Base-by-base conservation (phyloP, 495 filamentous ascomycete genomes). In the Sabuloglossum arenarium region DNA sequence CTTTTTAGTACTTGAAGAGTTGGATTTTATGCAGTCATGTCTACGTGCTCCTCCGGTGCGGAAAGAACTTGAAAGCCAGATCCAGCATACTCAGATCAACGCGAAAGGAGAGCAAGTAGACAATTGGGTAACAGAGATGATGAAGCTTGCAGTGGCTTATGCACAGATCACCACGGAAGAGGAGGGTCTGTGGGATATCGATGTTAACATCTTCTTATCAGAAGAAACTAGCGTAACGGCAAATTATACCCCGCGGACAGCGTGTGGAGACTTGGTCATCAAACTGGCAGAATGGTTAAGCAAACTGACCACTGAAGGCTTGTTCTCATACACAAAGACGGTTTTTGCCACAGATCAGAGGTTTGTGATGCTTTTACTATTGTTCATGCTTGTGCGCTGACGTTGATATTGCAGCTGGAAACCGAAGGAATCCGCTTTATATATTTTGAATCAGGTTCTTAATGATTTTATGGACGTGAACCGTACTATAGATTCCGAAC, bases 221-320 rank as follows among this genome's bases (percentile, higher is more conserved):
- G 91, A 98, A 63, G 91, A 98, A 67, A 90, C 86, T 1, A 86
- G 87, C 12, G 82, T 96, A 51, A 94, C 88, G n/a, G 84, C 89
- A 25, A 96, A 97, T 64, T 98, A 95, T 66, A 94, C 90, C 1
- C 85, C 91, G 28, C 77, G 91, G 52, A 93, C 85, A 12, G 90
- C 90, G 51, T 88, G 86, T 62, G 88, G 88, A 28, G 90, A 94
- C 64, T 72, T 97, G 27, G 74, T 91, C 9, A 84, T 94, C 65
- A 96, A 95, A 68, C 70, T 94, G n/a, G 86, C 84, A 24, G 89
- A 95, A 66, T 95, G 89, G 85, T 74, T 93, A 34, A 76, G 78
- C 56, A 69, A 72, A 28, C 72, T 74, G 25, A 79, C 84, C 1
- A 70, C 86, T 4, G 84, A 93, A 59, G 85, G 79, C 6, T 72